Conservation (phyloP, 1,139 yeast species). For the Wickerhamomyces sp. region DNA sequence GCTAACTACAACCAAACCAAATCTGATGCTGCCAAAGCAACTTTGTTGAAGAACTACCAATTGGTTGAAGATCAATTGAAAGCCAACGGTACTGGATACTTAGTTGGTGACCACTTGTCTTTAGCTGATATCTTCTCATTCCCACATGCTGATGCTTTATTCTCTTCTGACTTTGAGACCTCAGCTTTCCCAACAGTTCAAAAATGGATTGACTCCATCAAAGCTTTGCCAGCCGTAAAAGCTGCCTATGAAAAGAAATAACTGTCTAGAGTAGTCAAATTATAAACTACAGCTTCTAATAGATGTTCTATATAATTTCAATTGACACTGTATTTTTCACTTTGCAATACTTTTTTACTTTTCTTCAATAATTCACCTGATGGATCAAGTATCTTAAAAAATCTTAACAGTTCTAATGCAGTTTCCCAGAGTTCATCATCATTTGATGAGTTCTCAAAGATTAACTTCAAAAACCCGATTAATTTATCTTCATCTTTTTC, state of each 20-base stretch:
- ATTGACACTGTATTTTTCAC: neutral
- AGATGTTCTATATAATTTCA: neutral
- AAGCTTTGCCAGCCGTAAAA: conserved; percentile 34
- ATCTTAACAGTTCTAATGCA: conserved; percentile 43
- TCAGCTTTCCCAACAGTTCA: conserved; percentile 34
- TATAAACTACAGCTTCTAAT: too few relatives aligned
- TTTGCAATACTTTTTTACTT: conserved; percentile 5
- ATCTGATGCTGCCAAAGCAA: conserved; percentile 40
- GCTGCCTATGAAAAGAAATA: conserved; percentile 8
- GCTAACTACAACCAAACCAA: conserved; percentile 48
- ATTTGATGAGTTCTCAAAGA: conserved; percentile 26
- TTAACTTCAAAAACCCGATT: conserved; percentile 34
- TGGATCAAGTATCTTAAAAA: conserved; percentile 40
- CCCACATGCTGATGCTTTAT: conserved; percentile 30
- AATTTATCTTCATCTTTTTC: conserved; percentile 34
- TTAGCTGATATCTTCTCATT: conserved; percentile 47
- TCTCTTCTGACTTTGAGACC: conserved; percentile 29
- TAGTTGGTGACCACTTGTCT: conserved; percentile 52
- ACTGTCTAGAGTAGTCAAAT: too few relatives aligned
- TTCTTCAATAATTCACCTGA: conserved; percentile 16
- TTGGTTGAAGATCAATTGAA: conserved; percentile 44
- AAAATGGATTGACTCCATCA: conserved; percentile 38
- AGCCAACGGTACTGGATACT: conserved; percentile 38
- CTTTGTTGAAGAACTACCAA: conserved; percentile 43
- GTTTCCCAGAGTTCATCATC: conserved; percentile 44